Percentiles rank a stretch among this genome's conserved stretches.
Evolutionary conservation across 768 basidiomycete genomes (phyloP).

Genomic region (Macrolepiota albuminosa): DNA sequence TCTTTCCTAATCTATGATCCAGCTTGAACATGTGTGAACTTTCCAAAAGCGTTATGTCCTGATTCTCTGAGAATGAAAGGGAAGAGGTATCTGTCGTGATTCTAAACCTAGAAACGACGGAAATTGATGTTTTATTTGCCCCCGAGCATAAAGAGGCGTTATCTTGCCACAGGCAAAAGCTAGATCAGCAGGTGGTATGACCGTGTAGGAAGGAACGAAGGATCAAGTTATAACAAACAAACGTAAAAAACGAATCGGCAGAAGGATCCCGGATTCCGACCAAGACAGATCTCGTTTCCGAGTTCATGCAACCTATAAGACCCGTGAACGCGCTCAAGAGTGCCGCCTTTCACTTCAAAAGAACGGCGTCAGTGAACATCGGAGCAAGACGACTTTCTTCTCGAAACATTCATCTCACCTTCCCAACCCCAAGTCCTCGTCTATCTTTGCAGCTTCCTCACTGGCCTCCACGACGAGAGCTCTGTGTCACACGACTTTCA

Average conservation of each 20-base stretch:
- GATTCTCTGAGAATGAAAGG: too few species aligned
- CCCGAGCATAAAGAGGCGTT: neutral
- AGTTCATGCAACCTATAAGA: neutral
- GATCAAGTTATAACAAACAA: neutral
- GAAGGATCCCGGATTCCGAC: neutral
- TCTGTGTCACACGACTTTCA: neutral
- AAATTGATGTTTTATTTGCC: neutral
- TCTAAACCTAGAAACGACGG: neutral
- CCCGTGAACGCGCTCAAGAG: neutral
- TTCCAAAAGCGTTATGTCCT: too few species aligned
- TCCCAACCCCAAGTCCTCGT: neutral
- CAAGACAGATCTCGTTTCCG: neutral
- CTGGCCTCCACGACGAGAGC: neutral
- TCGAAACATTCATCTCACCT: neutral
- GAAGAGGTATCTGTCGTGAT: neutral
- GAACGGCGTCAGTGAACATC: neutral
- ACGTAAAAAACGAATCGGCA: neutral
- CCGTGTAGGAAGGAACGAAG: neutral
- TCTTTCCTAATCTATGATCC: neutral
- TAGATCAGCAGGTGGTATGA: neutral
- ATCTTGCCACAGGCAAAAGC: neutral
- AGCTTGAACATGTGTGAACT: too few species aligned
- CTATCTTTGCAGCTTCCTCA: neutral
- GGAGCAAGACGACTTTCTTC: neutral
- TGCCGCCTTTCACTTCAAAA: neutral